Base-by-base conservation (phyloP, 345 rosid species). In the Eucalyptus urophylla region DNA sequence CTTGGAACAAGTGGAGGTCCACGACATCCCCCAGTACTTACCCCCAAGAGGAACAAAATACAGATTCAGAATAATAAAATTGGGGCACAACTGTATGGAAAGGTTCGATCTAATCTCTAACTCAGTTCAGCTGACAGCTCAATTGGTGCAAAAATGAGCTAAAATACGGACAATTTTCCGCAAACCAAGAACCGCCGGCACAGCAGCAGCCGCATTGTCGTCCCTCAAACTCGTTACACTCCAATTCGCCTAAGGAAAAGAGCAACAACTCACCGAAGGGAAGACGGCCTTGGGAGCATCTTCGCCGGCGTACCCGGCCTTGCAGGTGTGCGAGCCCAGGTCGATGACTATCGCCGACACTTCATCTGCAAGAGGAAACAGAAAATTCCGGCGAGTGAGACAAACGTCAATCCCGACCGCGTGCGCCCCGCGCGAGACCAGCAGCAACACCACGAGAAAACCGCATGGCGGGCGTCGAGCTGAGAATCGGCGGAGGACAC, bases 261-360 rank as follows among this genome's bases (percentile, higher is more conserved):
- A 80, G 86, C 87, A 87, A 89, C 95, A 87, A 89, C 95, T 95
- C 89, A 97, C 99, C 47, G 99, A 97, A 90, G 99, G 99, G 87
- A 98, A 98, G 12, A 98, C 99, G 58, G 99, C 99, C 92, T 98
- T 98, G 62, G 99, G 99, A 90, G 99, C 98, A 94, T 98, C 99
- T 94, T 98, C 99, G 10, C 99, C 99, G 14, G 99, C 99, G 91
- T 96, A 98, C 88, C 99, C 99, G 81, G 99, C 99, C 89, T 98
- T 98, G 93, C 99, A 98, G 90, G 99, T 97, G 94, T 97, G 99
- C 54, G 98, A 96, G 31, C 99, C 99, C 91, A 98, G 91, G 95
- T 98, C 99, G 87, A 98, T 92, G n/a, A 98, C 99, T 88, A 97
- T 96, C 72, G 99, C 99, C 83, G 99, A 97, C 44, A 98, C 99